A percentile compares a stretch with the other conserved stretches of the same genome.
phyloP scores from a whole-genome alignment of 176 grass and related monocot species.

The Oryza nivara region DNA sequence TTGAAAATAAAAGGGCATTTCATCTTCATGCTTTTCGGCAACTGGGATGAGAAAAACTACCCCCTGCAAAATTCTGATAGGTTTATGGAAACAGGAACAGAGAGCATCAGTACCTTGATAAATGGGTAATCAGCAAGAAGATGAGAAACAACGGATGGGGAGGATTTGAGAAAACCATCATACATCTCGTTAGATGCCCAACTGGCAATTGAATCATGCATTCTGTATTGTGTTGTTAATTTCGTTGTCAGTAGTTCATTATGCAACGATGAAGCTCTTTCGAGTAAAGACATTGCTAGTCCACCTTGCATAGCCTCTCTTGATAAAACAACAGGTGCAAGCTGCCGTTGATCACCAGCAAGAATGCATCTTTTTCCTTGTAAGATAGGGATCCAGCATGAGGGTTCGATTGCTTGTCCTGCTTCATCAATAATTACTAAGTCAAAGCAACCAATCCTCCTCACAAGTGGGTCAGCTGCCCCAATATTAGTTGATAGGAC shows the following conservation, averaged over 20 bases:
- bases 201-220: conserved; percentile 86
- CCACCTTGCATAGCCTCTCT: conserved; percentile 85
- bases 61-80: neutral
- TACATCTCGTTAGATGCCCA: conserved; percentile 97
- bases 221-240: conserved; percentile 79
- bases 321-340: conserved; percentile 83
- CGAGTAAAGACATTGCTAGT: conserved; percentile 78
- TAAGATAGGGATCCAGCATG: conserved; percentile 90
- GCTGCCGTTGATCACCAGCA: conserved; percentile 77
- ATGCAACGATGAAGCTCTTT: conserved; percentile 78
- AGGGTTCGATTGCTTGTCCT: conserved; percentile 88
- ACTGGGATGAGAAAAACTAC: conserved; percentile 15
- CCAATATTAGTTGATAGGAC: conserved; percentile 84
- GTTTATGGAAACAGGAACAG: conserved; percentile 30
- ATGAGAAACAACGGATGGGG: conserved; percentile 61
- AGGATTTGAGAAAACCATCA: conserved; percentile 63
- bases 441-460: conserved; percentile 71
- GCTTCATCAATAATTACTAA: conserved; percentile 91
- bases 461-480: conserved; percentile 78
- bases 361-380: conserved; percentile 87
- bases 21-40: neutral
- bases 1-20: neutral
- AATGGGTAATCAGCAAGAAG: conserved; percentile 82
- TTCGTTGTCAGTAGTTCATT: conserved; percentile 63
- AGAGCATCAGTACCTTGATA: conserved; percentile 57